These are phyloP conservation scores for Phytopythium litorale DNA, from an alignment of 352 stramenopile species.

Conservation along the genomic window DNA sequence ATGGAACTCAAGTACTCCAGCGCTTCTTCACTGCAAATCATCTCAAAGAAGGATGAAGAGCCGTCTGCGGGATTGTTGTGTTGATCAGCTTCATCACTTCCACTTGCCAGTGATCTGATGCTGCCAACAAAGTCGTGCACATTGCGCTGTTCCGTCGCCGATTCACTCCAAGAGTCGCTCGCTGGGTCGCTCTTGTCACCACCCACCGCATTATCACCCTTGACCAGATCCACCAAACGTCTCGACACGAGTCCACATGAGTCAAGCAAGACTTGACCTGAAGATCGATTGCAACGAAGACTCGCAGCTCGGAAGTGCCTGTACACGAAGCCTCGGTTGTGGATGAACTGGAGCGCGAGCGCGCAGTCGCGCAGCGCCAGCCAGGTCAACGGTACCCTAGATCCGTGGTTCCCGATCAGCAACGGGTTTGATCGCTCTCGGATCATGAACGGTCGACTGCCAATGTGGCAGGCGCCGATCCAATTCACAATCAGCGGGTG, in stretches of 20 bases:
- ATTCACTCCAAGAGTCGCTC: not conserved
- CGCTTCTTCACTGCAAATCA: not conserved
- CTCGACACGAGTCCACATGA: not conserved
- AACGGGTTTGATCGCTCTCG: not conserved
- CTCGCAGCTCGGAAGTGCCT: conserved; percentile 6
- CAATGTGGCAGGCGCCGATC: conserved; percentile 1
- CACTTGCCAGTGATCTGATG: not conserved
- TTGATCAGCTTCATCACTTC: not conserved
- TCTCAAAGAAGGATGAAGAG: not conserved
- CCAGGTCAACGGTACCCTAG: not conserved
- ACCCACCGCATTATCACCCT: not conserved
- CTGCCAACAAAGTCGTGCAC: not conserved
- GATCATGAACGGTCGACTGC: not conserved
- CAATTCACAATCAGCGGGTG: not conserved
- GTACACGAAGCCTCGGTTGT: conserved; percentile 13
- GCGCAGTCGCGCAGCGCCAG: not conserved
- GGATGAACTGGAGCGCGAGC: not conserved
- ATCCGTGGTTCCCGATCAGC: not conserved
- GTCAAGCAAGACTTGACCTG: not conserved
- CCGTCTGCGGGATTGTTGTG: not conserved
- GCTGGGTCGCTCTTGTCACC: not conserved
- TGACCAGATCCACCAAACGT: not conserved
- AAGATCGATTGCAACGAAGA: not conserved
- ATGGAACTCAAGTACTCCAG: not conserved
- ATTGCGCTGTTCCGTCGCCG: not conserved